Percentiles rank a stretch among this genome's conserved stretches.
Evolutionary conservation across 2,329 filamentous ascomycete genomes (phyloP).

Genomic region (Fusarium sp.): DNA sequence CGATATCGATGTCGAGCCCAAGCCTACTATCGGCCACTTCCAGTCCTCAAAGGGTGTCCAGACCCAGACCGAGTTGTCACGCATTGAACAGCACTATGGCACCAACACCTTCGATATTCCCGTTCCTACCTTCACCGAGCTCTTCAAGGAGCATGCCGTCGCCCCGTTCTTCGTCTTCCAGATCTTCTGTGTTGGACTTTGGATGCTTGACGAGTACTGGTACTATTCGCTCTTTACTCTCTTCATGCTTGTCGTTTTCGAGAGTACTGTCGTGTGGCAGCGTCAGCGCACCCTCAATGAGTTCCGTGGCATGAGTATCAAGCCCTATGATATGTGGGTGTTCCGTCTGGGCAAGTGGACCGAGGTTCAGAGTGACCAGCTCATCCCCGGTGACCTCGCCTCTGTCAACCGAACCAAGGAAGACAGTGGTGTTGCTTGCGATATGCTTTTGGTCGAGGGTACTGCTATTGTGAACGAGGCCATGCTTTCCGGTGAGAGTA

Average conservation of each 20-base stretch:
- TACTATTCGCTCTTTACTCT: conserved; percentile 99
- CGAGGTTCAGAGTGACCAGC: conserved; percentile 88
- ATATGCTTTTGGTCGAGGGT: conserved; percentile 95
- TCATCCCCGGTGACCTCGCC: conserved; percentile 92
- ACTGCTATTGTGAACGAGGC: conserved; percentile 98
- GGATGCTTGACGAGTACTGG: conserved; percentile 99
- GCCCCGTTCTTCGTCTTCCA: conserved; percentile 99
- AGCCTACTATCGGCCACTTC: conserved; percentile 81
- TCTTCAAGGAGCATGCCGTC: conserved; percentile 98
- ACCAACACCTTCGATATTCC: conserved; percentile 97
- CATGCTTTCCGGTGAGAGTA: conserved; percentile 98
- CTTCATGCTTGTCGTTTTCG: conserved; percentile 97
- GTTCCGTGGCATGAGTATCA: conserved; percentile 99
- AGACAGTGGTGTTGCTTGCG: conserved; percentile 95
- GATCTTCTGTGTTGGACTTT: conserved; percentile 96
- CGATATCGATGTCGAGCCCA: conserved; percentile 85
- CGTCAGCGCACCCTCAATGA: conserved; percentile 94
- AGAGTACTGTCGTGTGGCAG: conserved; percentile 99
- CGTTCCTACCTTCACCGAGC: conserved; percentile 92
- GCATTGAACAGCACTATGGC: conserved; percentile 92
- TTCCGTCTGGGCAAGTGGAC: conserved; percentile 89
- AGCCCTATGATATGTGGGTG: conserved; percentile 95
- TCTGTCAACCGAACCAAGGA: conserved; percentile 96
- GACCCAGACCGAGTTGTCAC: conserved; percentile 79
- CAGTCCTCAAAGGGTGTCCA: conserved; percentile 83